A percentile compares a stretch with the other conserved stretches of the same genome.
Evolutionary conservation across 305 asterid species (phyloP).

Genomic region (Andrographis paniculata): DNA sequence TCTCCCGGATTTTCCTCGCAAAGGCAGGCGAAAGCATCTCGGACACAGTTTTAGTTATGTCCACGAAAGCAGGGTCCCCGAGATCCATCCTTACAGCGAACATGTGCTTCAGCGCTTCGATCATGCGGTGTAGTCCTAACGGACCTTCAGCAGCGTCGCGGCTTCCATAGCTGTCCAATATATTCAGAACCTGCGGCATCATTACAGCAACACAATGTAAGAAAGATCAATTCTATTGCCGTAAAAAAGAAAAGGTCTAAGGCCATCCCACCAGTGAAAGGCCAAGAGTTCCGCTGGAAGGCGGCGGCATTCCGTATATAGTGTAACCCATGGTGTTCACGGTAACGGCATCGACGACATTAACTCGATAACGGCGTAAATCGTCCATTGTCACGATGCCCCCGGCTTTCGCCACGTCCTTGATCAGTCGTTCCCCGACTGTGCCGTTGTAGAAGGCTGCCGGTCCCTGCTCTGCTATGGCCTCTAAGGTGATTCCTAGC

Average conservation of each 20-base stretch:
- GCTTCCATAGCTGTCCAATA: constrained; percentile 44
- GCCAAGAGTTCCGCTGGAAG: constrained; percentile 81
- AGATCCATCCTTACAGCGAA: constrained; percentile 67
- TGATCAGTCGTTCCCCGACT: constrained; percentile 48
- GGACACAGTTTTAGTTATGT: constrained; percentile 36
- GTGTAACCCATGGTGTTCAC: constrained; percentile 60
- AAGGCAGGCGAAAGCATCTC: constrained; percentile 74
- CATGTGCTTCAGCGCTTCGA: constrained; percentile 83
- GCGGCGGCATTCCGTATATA: constrained; percentile 90
- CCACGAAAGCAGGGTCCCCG: constrained; percentile 68
- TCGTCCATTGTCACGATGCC: constrained; percentile 73
- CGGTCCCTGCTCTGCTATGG: constrained; percentile 67
- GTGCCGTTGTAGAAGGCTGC: constrained; percentile 57
- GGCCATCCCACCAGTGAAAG: constrained; percentile 56
- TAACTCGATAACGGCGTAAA: constrained; percentile 50
- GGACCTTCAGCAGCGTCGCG: constrained; percentile 42
- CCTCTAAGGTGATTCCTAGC: constrained; percentile 60
- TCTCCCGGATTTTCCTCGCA: constrained; percentile 40
- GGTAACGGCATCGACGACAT: constrained; percentile 38
- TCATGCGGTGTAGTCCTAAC: constrained; percentile 71
- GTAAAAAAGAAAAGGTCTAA: background rate
- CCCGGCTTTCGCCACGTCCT: constrained; percentile 44
- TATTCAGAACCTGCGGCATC: constrained; percentile 60
- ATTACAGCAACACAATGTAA: background rate
- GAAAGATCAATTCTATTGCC: too few relatives aligned